phyloP scores from a whole-genome alignment of 768 basidiomycete species.

The Macrolepiota fuliginosa region DNA sequence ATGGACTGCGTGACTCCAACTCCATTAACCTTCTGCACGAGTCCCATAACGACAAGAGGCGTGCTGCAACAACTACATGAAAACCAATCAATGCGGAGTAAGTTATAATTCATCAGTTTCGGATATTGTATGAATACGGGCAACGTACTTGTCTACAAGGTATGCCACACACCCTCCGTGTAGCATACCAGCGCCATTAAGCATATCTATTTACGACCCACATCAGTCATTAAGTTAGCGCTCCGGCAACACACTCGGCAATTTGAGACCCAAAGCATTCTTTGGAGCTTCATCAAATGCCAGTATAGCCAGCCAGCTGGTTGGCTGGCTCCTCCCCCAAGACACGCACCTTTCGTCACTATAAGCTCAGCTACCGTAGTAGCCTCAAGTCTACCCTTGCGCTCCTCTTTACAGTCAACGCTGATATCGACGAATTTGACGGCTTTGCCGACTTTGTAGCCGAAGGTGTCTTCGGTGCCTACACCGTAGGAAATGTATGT shows the following conservation, averaged over 20 bases:
- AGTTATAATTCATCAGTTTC: background rate
- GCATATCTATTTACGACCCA: constrained; percentile 47
- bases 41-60: constrained; percentile 64
- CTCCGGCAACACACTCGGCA: background rate
- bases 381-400: constrained; percentile 55
- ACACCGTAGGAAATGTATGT: constrained; percentile 72
- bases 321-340: too few relatives aligned
- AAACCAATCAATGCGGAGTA: constrained; percentile 3
- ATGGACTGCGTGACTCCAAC: constrained; percentile 75
- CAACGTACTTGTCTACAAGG: constrained; percentile 64
- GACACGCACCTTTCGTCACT: constrained; percentile 60
- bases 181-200: constrained; percentile 74
- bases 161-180: constrained; percentile 77
- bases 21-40: constrained; percentile 59
- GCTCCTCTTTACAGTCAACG: constrained; percentile 42
- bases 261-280: constrained; percentile 1
- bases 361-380: constrained; percentile 59
- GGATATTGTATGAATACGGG: background rate
- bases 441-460: constrained; percentile 54
- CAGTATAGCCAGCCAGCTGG: too few relatives aligned
- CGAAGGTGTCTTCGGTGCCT: constrained; percentile 60
- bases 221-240: background rate
- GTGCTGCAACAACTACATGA: constrained; percentile 58
- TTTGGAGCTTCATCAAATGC: too few relatives aligned
- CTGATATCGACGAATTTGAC: constrained; percentile 63